Percentiles rank a stretch among this genome's conserved stretches.
Conservation (phyloP, 495 filamentous ascomycete species). For the Lepraria neglecta region DNA sequence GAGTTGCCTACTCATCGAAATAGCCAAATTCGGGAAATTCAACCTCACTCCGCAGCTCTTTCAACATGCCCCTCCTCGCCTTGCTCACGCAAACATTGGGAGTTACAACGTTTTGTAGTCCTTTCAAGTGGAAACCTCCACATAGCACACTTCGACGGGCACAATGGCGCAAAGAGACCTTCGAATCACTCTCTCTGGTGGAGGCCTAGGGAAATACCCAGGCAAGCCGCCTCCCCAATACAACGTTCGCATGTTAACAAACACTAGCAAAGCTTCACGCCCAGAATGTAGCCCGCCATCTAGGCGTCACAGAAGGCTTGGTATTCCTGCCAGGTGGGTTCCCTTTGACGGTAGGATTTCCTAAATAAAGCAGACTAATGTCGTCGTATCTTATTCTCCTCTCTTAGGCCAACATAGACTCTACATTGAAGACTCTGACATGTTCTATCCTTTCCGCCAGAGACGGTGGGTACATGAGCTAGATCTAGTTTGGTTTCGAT, state of each 20-base stretch:
- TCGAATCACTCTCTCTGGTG: background rate
- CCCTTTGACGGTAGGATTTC: no score
- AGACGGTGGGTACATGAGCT: background rate
- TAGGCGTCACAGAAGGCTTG: constrained; percentile 56
- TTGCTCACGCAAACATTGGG: no score
- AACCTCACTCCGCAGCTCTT: no score
- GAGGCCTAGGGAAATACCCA: constrained; percentile 1
- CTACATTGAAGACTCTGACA: constrained; percentile 16
- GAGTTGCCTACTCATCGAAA: no score
- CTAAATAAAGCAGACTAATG: background rate
- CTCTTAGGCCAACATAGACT: constrained; percentile 4
- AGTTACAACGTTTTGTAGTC: no score
- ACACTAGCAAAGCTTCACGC: constrained; percentile 69
- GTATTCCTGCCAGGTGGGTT: background rate
- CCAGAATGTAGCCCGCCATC: constrained; percentile 59
- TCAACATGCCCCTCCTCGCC: no score
- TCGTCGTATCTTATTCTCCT: no score
- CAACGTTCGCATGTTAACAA: background rate
- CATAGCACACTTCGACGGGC: no score
- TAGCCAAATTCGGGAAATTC: no score
- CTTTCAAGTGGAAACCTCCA: no score
- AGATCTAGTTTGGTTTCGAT: background rate
- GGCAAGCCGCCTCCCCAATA: background rate
- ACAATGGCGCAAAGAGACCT: background rate
- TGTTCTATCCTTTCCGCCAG: constrained; percentile 13